Base-by-base conservation (phyloP, 1,284 basidiomycete species). In the Anthracocystis setariae region DNA sequence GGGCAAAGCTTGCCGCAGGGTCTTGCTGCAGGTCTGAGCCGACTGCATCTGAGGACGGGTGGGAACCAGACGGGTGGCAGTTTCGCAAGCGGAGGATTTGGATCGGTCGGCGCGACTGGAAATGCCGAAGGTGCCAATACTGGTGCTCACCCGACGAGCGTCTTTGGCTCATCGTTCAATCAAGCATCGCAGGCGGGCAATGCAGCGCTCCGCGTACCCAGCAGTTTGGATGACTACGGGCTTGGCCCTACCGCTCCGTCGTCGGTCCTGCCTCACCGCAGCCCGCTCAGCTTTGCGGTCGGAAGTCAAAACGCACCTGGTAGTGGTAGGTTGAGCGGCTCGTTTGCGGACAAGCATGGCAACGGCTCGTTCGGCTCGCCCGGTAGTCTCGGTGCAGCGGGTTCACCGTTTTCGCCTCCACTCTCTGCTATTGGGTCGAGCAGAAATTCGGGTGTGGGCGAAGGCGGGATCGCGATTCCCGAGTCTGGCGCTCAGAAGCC, bases 1-100 rank as follows among this genome's bases (percentile, higher is more conserved):
- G 91, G 91, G 0, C 91, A 92, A 82, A 90, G 89, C 83, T 85
- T 93, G n/a, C 92, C 92, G 1, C 91, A 93, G 67, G 92, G 92
- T 35, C 86, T 93, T 23, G 92, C 92, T 0, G 92, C 92, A 0
- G 92, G 92, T 3, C 89, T 92, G 80, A 92, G 91, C 43, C 86
- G 92, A 44, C 89, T 93, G 64, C 92, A 93, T 74, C 89, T 91
- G 18, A 32, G 60, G 5, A 55, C 62, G 1, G 64, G 65, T 15
- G 37, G 39, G 7, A n/a, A 39, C 18, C 55, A 55, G 7, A 33
- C n/a, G 8, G 38, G 42, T 13, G n/a, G 17, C 21, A 48, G 48
- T n/a, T 29, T 52, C 9, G 54, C 35, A 20, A 37, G 53, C 7
- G 46, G 55, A 27, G 59, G 47, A 18, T 51, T 58, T 39, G 54